Evolutionary conservation across 1,284 basidiomycete species (phyloP).

Genomic region (Cutaneotrichosporon sp.): DNA sequence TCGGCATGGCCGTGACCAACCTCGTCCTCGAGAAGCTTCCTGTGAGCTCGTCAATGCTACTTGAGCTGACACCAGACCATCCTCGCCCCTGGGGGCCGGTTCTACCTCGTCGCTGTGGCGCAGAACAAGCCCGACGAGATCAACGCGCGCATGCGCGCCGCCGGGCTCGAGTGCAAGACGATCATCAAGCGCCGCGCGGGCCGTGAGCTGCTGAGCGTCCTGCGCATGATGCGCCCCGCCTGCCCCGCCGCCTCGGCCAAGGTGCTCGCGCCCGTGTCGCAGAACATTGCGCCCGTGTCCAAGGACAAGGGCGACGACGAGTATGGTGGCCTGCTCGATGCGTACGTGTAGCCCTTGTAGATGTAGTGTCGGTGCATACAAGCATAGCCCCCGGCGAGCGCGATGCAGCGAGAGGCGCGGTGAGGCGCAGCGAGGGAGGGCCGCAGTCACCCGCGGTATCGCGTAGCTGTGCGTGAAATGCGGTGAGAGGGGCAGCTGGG

Average conservation of each 20-base stretch:
- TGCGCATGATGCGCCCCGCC: conserved; percentile 56
- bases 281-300: neutral
- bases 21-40: conserved; percentile 65
- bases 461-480: too few species aligned
- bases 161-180: conserved; percentile 68
- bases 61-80: conserved; percentile 59
- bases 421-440: too few species aligned
- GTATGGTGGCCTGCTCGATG: conserved; percentile 21
- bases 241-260: neutral
- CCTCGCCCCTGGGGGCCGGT: conserved; percentile 68
- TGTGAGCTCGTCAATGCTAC: conserved; percentile 59
- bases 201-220: conserved; percentile 72
- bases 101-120: conserved; percentile 91
- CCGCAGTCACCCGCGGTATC: too few species aligned
- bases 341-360: conserved; percentile 12
- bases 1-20: conserved; percentile 80
- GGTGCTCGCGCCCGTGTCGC: neutral
- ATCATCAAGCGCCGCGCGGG: conserved; percentile 76
- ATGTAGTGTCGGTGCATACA: neutral
- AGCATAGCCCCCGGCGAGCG: neutral
- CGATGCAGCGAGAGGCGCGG: too few species aligned
- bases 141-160: conserved; percentile 60
- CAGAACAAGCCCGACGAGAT: conserved; percentile 82
- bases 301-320: conserved; percentile 10
- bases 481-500: too few species aligned